These are phyloP conservation scores for Geranium rotundifolium DNA, from an alignment of 345 rosid species.

Conservation along the genomic window DNA sequence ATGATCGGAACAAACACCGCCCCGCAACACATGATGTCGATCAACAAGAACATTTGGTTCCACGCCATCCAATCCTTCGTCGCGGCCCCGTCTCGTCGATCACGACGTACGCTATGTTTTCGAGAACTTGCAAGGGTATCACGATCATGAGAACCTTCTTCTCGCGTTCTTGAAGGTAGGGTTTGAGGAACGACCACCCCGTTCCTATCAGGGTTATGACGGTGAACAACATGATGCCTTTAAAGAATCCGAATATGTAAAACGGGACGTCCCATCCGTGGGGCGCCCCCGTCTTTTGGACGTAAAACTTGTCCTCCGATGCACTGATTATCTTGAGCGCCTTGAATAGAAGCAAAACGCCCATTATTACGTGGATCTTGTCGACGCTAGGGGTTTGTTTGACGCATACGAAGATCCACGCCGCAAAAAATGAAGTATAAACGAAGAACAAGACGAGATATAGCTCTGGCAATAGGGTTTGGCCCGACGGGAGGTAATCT, in stretches of 20 bases:
- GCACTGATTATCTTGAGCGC: conserved; percentile 43
- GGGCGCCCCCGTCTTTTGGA: conserved; percentile 33
- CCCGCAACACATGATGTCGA: conserved; percentile 38
- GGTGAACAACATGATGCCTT: conserved; percentile 46
- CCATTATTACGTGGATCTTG: conserved; percentile 39
- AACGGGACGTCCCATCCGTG: conserved; percentile 58
- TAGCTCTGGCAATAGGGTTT: conserved; percentile 26
- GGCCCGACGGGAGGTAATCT: conserved; percentile 43
- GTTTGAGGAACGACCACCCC: conserved; percentile 51
- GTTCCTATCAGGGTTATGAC: conserved; percentile 46
- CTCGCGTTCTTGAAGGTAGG: conserved; percentile 45
- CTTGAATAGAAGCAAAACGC: conserved; percentile 34
- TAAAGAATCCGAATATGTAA: conserved; percentile 43
- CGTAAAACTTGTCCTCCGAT: conserved; percentile 28
- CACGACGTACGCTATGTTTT: conserved; percentile 36
- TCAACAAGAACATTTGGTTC: conserved; percentile 35
- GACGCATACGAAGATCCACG: conserved; percentile 26
- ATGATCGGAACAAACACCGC: conserved; percentile 43
- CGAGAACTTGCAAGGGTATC: conserved; percentile 45
- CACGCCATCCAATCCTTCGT: conserved; percentile 39
- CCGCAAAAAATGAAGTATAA: conserved; percentile 13
- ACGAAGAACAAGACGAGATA: conserved; percentile 23
- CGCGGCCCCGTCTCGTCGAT: conserved; percentile 36
- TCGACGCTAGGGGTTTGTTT: conserved; percentile 20
- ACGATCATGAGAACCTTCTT: conserved; percentile 33